phyloP scores from a whole-genome alignment of 2,329 filamentous ascomycete species.

The Ascochyta lentis region DNA sequence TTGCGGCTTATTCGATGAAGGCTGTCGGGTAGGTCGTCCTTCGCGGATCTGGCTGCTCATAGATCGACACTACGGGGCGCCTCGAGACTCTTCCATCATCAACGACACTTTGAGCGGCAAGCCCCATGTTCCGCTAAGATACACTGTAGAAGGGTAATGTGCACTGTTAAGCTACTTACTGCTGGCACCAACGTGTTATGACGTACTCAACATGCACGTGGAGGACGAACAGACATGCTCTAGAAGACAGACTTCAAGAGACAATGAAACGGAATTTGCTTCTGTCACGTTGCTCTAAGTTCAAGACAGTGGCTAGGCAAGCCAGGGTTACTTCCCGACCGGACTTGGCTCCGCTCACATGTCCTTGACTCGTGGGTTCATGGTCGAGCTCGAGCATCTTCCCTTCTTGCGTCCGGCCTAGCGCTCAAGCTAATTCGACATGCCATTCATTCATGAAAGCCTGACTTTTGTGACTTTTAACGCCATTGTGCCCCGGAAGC shows the following conservation, averaged over 20 bases:
- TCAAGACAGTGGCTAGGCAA: not conserved
- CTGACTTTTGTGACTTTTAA: not conserved
- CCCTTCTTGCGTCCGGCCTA: conserved; percentile 1
- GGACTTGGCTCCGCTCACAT: not conserved
- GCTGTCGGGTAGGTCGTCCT: conserved; percentile 3
- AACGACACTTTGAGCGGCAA: not conserved
- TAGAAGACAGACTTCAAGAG: not conserved
- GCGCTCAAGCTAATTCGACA: conserved; percentile 4
- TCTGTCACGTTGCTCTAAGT: not conserved
- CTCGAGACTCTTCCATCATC: not conserved
- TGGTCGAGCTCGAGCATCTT: conserved; percentile 9
- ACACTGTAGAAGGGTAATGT: not conserved
- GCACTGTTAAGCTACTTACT: not conserved
- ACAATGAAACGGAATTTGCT: not conserved
- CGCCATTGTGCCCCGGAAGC: not conserved
- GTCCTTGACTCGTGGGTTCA: not conserved
- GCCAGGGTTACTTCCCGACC: not conserved
- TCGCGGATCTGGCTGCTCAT: not conserved
- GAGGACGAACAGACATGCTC: not conserved
- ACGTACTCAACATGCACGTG: not conserved
- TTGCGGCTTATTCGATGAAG: not conserved
- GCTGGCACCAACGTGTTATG: not conserved
- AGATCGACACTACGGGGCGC: conserved; percentile 7
- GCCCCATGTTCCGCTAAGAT: not conserved
- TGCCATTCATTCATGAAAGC: conserved; percentile 2